Percentiles rank a stretch among this genome's conserved stretches.
phyloP scores from a whole-genome alignment of 1,284 basidiomycete genomes.

The Agroathelia rolfsii region DNA sequence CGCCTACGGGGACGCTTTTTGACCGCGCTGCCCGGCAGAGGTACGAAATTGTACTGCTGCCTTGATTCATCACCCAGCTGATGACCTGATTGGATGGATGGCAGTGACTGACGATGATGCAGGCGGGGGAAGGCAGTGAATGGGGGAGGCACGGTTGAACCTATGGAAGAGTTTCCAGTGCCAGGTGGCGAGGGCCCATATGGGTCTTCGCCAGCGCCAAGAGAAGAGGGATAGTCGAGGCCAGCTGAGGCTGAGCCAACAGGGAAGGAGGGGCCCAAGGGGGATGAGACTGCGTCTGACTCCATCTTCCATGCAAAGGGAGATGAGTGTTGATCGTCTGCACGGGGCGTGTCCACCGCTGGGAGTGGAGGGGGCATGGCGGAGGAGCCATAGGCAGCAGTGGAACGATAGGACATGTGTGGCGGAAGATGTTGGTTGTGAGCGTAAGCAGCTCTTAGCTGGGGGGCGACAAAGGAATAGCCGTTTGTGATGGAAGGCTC shows the following conservation, averaged over 20 bases:
- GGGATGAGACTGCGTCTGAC: conserved; percentile 26
- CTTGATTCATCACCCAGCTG: conserved; percentile 11
- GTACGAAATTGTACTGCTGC: conserved; percentile 75
- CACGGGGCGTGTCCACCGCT: conserved; percentile 29
- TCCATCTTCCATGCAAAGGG: conserved; percentile 24
- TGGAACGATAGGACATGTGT: conserved; percentile 18
- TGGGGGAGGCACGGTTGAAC: too few relatives aligned
- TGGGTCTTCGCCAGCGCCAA: conserved; percentile 34
- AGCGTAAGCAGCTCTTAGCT: conserved; percentile 17
- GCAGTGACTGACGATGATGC: conserved; percentile 17
- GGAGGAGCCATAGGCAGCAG: conserved; percentile 20
- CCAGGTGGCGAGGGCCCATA: conserved; percentile 49
- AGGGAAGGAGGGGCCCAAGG: conserved; percentile 36
- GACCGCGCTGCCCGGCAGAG: conserved; percentile 66
- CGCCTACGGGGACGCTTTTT: conserved; percentile 76
- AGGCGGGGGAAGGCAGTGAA: conserved; percentile 23
- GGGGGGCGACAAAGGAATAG: conserved; percentile 16
- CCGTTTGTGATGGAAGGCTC: conserved; percentile 35
- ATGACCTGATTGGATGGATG: too few relatives aligned
- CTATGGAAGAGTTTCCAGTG: conserved; percentile 46
- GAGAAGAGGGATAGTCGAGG: conserved; percentile 24
- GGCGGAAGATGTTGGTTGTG: conserved; percentile 24
- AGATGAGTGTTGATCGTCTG: conserved; percentile 24
- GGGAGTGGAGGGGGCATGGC: conserved; percentile 29
- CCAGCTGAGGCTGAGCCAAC: conserved; percentile 24